Base-by-base conservation (phyloP, 768 basidiomycete genomes). In the Hebeloma cylindrosporum region DNA sequence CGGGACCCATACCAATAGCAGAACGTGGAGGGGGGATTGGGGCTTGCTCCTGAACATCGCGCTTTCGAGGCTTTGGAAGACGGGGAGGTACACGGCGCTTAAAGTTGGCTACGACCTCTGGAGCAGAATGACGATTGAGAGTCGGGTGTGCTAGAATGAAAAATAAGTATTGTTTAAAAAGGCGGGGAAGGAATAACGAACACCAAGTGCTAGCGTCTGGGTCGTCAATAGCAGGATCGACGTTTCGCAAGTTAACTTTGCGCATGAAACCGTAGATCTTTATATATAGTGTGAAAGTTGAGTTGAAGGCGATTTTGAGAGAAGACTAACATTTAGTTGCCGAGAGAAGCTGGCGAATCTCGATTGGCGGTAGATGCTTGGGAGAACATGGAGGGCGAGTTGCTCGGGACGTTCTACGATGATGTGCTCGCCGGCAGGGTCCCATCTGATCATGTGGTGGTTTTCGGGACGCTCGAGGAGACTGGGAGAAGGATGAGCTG, bases 231-330 rank as follows among this genome's bases (percentile, higher is more conserved):
- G 88, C 90, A 51, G 89, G 88, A 73, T 94, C 92, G 65, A 93
- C 87, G 70, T 94, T 93, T 64, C 90, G 86, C 57, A 94, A 77
- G 73, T 93, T 94, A 63, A 95, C 89, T 68, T 95, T 94, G 69
- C 93, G 91, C 90, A 94, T 94, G 75, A 93, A 96, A 54, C 93
- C 93, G 73, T 96, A 96, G 69, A 96, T 96, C 93, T 95, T 16
- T 22, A 13, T 58, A n/a, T n/a, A n/a, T n/a, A n/a, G n/a, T n/a
- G 3, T 41, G 25, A 29, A 16, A 39, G 31, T 34, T 32, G 38
- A 18, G 32, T 41, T 25, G 37, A 37, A 25, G 32, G 45, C 16
- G 29, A 34, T 28, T 40, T 45, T 50, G 57, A 53, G 60, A 60
- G 57, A 54, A 54, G 63, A 79, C 82, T 51, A 60, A 95, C 92